Evolutionary conservation across 768 basidiomycete genomes (phyloP).

Genomic region (Kondoa subrosea): DNA sequence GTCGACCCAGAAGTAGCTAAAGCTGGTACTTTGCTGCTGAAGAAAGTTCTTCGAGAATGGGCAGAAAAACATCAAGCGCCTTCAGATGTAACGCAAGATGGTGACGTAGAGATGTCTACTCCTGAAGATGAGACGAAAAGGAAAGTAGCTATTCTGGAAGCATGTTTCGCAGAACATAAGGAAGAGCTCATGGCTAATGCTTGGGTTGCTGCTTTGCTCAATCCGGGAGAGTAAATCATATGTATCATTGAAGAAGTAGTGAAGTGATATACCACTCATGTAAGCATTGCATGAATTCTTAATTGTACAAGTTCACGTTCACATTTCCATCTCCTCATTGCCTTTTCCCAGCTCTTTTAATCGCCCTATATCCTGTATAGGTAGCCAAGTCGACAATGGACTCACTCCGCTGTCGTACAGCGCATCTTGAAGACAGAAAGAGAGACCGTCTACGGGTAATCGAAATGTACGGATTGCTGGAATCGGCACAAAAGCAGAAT

Average conservation of each 20-base stretch:
- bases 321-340: conserved; percentile 10
- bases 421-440: background rate
- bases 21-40: conserved; percentile 62
- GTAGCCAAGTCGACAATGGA: conserved; percentile 15
- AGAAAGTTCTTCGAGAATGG: conserved; percentile 61
- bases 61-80: conserved; percentile 37
- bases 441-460: background rate
- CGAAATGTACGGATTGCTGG: background rate
- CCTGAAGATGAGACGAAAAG: conserved; percentile 32
- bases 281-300: background rate
- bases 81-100: conserved; percentile 34
- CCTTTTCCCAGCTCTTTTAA: conserved; percentile 5
- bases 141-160: conserved; percentile 43
- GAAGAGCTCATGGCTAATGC: conserved; percentile 56
- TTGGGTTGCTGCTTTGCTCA: conserved; percentile 38
- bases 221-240: background rate
- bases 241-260: background rate
- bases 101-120: conserved; percentile 6
- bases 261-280: background rate
- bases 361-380: background rate
- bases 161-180: conserved; percentile 48
- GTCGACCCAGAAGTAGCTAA: conserved; percentile 41
- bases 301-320: background rate
- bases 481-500: background rate
- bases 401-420: conserved; percentile 17